Percentiles rank a stretch among this genome's conserved stretches.
Conservation (phyloP, 1,284 basidiomycete genomes). For the Rhodotorula sp. region DNA sequence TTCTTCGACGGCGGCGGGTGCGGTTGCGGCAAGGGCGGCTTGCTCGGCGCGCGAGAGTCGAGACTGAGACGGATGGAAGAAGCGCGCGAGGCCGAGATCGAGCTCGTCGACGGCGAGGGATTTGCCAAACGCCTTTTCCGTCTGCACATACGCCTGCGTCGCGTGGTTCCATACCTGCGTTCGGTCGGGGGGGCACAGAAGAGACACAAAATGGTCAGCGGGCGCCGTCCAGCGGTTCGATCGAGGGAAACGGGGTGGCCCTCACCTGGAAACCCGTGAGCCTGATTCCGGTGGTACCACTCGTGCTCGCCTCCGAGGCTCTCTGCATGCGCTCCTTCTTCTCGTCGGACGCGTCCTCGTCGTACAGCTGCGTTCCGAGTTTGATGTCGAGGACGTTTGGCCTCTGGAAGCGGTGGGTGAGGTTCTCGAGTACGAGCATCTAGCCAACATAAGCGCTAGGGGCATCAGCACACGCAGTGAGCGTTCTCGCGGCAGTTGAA, state of each 20-base stretch:
- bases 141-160: constrained; percentile 59
- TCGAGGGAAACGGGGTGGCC: constrained; percentile 34
- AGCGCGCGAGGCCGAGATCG: constrained; percentile 68
- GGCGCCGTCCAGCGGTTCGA: not conserved
- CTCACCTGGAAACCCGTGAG: constrained; percentile 86
- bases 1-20: too few relatives aligned
- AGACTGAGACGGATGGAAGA: constrained; percentile 63
- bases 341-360: constrained; percentile 64
- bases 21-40: constrained; percentile 27
- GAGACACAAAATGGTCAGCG: not conserved
- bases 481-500: not conserved
- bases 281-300: constrained; percentile 68
- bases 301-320: constrained; percentile 68
- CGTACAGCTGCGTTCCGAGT: constrained; percentile 79
- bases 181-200: not conserved
- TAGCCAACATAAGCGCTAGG: constrained; percentile 48
- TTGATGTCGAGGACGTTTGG: constrained; percentile 91
- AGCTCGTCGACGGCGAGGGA: constrained; percentile 67
- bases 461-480: too few relatives aligned
- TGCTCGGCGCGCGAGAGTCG: constrained; percentile 20
- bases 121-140: constrained; percentile 78
- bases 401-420: constrained; percentile 67
- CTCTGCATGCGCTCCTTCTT: constrained; percentile 78
- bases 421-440: constrained; percentile 81
- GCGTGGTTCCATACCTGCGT: constrained; percentile 71